Conservation (phyloP, 352 stramenopile genomes). For the Globisporangium radiosum region DNA sequence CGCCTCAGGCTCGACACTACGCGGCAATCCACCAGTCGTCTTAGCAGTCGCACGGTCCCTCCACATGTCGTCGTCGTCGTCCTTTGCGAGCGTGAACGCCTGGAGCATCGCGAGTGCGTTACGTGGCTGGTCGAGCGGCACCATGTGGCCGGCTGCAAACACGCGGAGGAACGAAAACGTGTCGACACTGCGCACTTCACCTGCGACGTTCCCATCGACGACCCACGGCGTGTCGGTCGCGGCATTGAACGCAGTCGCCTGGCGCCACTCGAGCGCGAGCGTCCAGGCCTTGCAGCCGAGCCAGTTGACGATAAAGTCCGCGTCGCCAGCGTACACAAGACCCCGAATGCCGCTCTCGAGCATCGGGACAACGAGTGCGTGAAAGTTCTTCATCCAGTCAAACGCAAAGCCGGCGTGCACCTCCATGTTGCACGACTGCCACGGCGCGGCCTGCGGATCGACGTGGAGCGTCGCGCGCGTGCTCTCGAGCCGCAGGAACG, state of each 20-base stretch:
- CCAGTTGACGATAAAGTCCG: constrained; percentile 96
- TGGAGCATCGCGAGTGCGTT: constrained; percentile 90
- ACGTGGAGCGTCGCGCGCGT: constrained; percentile 31
- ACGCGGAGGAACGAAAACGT: constrained; percentile 25
- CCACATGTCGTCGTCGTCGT: constrained; percentile 9
- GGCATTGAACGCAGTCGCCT: constrained; percentile 42
- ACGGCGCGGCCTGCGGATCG: constrained; percentile 54
- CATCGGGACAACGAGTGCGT: constrained; percentile 78
- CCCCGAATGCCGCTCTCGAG: constrained; percentile 69
- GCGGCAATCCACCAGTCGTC: too few relatives aligned
- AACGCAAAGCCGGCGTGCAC: constrained; percentile 88
- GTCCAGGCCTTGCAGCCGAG: constrained; percentile 6
- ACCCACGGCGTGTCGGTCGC: constrained; percentile 53
- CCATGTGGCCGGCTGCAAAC: constrained; percentile 33
- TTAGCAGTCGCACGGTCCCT: background rate
- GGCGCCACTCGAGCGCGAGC: constrained; percentile 36
- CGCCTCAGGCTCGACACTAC: constrained; percentile 9
- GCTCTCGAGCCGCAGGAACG: constrained; percentile 60
- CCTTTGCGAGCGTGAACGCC: constrained; percentile 65
- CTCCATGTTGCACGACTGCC: constrained; percentile 90
- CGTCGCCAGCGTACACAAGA: constrained; percentile 95
- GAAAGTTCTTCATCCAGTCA: constrained; percentile 95
- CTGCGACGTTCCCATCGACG: constrained; percentile 51
- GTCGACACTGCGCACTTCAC: constrained; percentile 35
- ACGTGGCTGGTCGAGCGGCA: constrained; percentile 28